Evolutionary conservation across 228 moss, liverwort and hornwort species (phyloP).

Genomic region (Sphagnum fallax): DNA sequence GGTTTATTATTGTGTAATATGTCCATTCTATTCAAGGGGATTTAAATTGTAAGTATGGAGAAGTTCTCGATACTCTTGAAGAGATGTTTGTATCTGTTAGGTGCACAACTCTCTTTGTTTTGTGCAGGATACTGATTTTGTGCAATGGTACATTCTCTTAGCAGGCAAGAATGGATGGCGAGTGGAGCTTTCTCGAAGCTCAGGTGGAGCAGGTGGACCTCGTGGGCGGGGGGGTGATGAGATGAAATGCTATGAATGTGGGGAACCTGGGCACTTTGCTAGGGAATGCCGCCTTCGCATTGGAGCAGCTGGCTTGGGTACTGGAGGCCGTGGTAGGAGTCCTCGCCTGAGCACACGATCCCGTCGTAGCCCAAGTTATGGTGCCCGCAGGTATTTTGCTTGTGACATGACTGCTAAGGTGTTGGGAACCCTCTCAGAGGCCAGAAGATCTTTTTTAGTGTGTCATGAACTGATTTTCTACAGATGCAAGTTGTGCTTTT

Average conservation of each 20-base stretch:
- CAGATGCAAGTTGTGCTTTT: too few relatives aligned
- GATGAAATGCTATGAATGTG: slow-evolving; percentile 99
- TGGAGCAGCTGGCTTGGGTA: slow-evolving; percentile 90
- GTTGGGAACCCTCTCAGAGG: too few relatives aligned
- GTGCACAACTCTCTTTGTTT: too few relatives aligned
- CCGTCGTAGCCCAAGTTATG: slow-evolving; percentile 98
- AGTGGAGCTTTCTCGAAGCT: slow-evolving; percentile 96
- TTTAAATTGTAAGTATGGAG: too few relatives aligned
- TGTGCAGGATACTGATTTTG: background rate
- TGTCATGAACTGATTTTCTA: too few relatives aligned
- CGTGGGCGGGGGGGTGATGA: slow-evolving; percentile 98
- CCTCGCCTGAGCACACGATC: slow-evolving; percentile 82
- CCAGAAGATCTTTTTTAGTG: too few relatives aligned
- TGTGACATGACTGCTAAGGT: background rate
- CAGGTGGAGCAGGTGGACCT: slow-evolving; percentile 97
- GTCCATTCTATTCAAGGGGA: too few relatives aligned
- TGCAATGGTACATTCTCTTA: slow-evolving; percentile 7
- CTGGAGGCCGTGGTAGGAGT: slow-evolving; percentile 95
- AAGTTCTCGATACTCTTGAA: too few relatives aligned
- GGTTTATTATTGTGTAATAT: too few relatives aligned
- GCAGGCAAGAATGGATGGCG: slow-evolving; percentile 99
- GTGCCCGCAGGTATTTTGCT: slow-evolving; percentile 64
- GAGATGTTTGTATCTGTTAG: too few relatives aligned
- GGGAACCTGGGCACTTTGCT: slow-evolving; percentile 98
- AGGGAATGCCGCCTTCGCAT: slow-evolving; percentile 95